Conservation (phyloP, 352 stramenopile species). For the Hyaloperonospora arabidopsidis region DNA sequence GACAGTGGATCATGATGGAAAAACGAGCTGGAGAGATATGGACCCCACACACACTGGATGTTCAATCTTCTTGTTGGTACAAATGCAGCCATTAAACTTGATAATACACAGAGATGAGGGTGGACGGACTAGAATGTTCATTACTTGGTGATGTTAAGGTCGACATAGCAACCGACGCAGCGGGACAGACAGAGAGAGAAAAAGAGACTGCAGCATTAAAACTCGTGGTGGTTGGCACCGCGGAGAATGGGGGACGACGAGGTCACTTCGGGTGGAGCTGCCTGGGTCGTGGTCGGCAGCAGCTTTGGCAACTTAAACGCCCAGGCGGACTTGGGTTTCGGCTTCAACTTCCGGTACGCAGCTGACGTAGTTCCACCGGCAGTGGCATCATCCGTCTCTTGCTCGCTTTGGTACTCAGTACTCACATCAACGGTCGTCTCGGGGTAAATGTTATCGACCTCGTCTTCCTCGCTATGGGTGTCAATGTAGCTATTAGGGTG, state of each 20-base stretch:
- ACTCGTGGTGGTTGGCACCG: conserved; percentile 48
- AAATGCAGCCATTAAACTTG: no score
- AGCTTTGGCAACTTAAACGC: conserved; percentile 38
- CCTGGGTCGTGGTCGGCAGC: conserved; percentile 19
- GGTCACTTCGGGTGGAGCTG: conserved; percentile 19
- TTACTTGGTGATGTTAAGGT: conserved; percentile 27
- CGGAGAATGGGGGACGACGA: conserved; percentile 34
- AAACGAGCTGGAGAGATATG: no score
- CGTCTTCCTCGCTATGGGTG: conserved; percentile 11
- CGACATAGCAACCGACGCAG: conserved; percentile 10
- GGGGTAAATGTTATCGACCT: conserved; percentile 14
- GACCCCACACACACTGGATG: no score
- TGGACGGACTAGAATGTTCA: conserved; percentile 10
- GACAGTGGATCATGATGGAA: no score
- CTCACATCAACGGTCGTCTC: conserved; percentile 24
- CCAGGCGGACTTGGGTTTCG: conserved; percentile 37
- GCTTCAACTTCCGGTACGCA: conserved; percentile 29
- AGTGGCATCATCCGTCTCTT: conserved; percentile 26
- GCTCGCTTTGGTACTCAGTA: conserved; percentile 26
- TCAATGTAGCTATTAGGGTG: conserved; percentile 3
- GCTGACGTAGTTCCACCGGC: conserved; percentile 25
- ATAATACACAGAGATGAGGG: no score
- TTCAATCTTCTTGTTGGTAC: no score
- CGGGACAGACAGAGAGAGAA: no score
- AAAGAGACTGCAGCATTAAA: conserved; percentile 27